These are phyloP conservation scores for Gossypium laxum DNA, from an alignment of 441 rosid species.

Conservation along the genomic window DNA sequence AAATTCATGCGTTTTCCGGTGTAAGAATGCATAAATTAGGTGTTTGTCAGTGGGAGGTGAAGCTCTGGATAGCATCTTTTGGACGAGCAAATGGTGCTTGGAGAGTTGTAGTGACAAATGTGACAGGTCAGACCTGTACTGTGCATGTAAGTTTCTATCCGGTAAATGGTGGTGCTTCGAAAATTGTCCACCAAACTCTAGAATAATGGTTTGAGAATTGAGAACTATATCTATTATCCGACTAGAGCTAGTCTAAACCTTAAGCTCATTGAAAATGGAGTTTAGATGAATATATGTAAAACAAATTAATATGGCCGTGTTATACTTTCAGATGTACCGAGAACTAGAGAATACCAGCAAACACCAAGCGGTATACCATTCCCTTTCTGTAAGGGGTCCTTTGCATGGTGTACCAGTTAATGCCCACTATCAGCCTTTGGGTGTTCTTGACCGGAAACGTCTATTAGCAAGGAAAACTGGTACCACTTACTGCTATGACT, in stretches of 20 bases:
- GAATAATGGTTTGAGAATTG: background rate
- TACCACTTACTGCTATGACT: slow-evolving; percentile 97
- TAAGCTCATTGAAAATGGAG: background rate
- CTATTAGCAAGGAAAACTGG: slow-evolving; percentile 66
- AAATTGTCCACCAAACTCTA: background rate
- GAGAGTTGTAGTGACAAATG: slow-evolving; percentile 80
- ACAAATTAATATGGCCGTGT: slow-evolving; percentile 10
- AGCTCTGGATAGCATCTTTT: slow-evolving; percentile 77
- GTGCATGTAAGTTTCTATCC: slow-evolving; percentile 59
- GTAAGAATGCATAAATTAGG: slow-evolving; percentile 86
- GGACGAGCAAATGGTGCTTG: slow-evolving; percentile 92
- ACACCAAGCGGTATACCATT: slow-evolving; percentile 53
- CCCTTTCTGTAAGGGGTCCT: slow-evolving; percentile 51
- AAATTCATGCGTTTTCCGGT: slow-evolving; percentile 69
- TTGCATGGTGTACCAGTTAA: slow-evolving; percentile 56
- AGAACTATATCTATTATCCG: background rate
- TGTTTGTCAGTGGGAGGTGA: slow-evolving; percentile 97
- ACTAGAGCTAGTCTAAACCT: background rate
- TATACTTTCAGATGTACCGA: slow-evolving; percentile 63
- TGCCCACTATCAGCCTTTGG: slow-evolving; percentile 65
- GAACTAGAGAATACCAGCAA: slow-evolving; percentile 63
- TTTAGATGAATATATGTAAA: background rate
- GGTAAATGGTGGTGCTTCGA: background rate
- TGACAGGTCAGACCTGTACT: slow-evolving; percentile 89
- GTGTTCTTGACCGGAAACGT: slow-evolving; percentile 71